These are phyloP conservation scores for Chrysoporthe deuterocubensis DNA, from an alignment of 2,329 filamentous ascomycete genomes.

Conservation along the genomic window DNA sequence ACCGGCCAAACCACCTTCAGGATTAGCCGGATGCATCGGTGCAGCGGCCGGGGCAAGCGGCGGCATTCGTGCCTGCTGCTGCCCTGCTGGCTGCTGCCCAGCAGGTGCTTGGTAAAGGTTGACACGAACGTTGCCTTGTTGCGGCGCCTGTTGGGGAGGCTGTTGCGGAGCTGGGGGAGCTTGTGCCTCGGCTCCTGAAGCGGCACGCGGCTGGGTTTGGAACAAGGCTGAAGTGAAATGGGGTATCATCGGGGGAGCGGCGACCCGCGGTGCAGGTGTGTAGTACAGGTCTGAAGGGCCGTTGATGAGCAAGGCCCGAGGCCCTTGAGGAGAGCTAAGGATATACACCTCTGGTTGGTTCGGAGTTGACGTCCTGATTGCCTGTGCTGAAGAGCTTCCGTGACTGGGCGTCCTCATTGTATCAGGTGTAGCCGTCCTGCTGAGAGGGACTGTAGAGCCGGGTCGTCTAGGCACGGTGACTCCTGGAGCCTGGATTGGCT, in stretches of 20 bases:
- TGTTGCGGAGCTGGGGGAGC: constrained; percentile 28
- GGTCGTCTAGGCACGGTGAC: constrained; percentile 46
- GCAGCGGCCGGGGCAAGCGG: constrained; percentile 17
- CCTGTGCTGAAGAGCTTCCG: constrained; percentile 34
- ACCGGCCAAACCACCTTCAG: constrained; percentile 36
- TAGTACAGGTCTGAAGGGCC: constrained; percentile 55
- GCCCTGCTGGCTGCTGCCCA: constrained; percentile 16
- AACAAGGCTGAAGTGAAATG: constrained; percentile 31
- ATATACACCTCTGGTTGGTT: constrained; percentile 60
- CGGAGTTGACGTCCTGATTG: constrained; percentile 30
- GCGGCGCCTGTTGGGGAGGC: constrained; percentile 14
- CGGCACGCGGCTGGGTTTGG: constrained; percentile 33
- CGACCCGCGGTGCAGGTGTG: constrained; percentile 36
- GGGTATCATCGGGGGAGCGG: constrained; percentile 4
- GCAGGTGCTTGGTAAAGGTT: constrained; percentile 15
- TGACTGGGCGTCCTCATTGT: constrained; percentile 40
- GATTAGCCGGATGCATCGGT: constrained; percentile 45
- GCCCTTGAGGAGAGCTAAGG: constrained; percentile 63
- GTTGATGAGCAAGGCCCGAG: constrained; percentile 61
- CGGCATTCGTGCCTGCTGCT: constrained; percentile 20
- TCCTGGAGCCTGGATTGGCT: constrained; percentile 42
- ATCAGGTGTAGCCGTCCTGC: constrained; percentile 54
- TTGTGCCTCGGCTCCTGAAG: constrained; percentile 16
- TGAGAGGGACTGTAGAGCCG: constrained; percentile 45
- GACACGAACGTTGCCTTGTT: constrained; percentile 24